Conservation (phyloP, 1,284 basidiomycete genomes). For the Afroboletus lepidellus region DNA sequence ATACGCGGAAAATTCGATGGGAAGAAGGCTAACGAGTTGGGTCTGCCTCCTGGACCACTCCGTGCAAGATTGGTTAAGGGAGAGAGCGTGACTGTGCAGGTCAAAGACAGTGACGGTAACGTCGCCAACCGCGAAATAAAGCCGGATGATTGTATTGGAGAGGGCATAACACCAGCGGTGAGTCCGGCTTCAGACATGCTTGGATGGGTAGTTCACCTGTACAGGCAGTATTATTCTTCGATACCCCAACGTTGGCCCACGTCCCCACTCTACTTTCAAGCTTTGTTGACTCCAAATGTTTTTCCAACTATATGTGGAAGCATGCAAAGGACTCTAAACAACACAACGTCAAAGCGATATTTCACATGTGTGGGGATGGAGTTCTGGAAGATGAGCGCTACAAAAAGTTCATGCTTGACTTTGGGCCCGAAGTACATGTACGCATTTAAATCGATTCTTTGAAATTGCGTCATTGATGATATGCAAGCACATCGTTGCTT, state of each 20-base stretch:
- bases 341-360: slow-evolving; percentile 54
- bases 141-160: slow-evolving; percentile 60
- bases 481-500: slow-evolving; percentile 66
- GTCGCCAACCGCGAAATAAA: slow-evolving; percentile 43
- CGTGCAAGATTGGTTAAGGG: slow-evolving; percentile 49
- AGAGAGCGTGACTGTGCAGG: slow-evolving; percentile 52
- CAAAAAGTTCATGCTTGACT: slow-evolving; percentile 67
- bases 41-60: slow-evolving; percentile 60
- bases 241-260: slow-evolving; percentile 59
- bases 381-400: slow-evolving; percentile 72
- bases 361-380: slow-evolving; percentile 66
- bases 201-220: not conserved
- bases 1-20: slow-evolving; percentile 87
- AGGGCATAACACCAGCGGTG: slow-evolving; percentile 50
- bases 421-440: slow-evolving; percentile 60
- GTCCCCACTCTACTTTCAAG: slow-evolving; percentile 57
- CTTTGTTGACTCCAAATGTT: slow-evolving; percentile 52
- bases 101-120: slow-evolving; percentile 42
- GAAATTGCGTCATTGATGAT: not conserved
- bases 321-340: slow-evolving; percentile 42
- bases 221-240: slow-evolving; percentile 59
- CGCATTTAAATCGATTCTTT: slow-evolving; percentile 19
- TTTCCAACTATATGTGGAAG: slow-evolving; percentile 46
- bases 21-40: slow-evolving; percentile 61
- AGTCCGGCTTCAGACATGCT: slow-evolving; percentile 13